A percentile compares a stretch with the other conserved stretches of the same genome.
phyloP scores from a whole-genome alignment of 208 protist species.

The Crithidia thermophila region DNA sequence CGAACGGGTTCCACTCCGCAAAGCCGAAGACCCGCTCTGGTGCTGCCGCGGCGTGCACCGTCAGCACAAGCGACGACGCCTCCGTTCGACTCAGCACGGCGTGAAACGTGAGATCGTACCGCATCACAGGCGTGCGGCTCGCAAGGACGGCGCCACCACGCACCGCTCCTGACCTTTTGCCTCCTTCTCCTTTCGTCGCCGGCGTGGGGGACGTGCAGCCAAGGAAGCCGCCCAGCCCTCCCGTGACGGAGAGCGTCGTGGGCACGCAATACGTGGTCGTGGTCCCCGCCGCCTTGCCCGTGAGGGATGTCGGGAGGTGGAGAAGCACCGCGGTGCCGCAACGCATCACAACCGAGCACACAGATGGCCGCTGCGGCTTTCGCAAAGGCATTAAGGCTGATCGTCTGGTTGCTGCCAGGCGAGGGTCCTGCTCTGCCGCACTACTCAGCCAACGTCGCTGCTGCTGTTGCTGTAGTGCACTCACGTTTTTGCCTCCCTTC shows the following conservation, averaged over 20 bases:
- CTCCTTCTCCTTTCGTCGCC: not conserved
- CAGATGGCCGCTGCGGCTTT: not conserved
- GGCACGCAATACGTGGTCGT: slow-evolving; percentile 5
- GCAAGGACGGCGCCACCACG: not conserved
- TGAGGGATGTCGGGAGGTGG: not conserved
- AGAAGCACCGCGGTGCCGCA: slow-evolving; percentile 36
- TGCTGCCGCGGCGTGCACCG: slow-evolving; percentile 37
- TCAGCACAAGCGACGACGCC: slow-evolving; percentile 46
- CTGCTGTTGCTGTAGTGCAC: not conserved
- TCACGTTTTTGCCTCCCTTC: not conserved
- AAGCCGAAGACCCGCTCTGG: slow-evolving; percentile 46
- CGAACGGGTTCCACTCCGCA: slow-evolving; percentile 41
- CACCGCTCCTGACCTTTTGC: no score
- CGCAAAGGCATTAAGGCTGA: no score
- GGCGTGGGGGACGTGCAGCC: not conserved
- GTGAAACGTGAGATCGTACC: slow-evolving; percentile 42
- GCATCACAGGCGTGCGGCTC: slow-evolving; percentile 37
- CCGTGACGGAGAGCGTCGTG: slow-evolving; percentile 27
- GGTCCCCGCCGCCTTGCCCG: not conserved
- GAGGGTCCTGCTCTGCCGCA: not conserved
- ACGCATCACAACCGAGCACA: slow-evolving; percentile 52
- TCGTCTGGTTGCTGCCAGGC: not conserved
- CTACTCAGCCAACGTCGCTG: not conserved
- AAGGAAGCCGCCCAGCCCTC: slow-evolving; percentile 17
- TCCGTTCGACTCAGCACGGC: slow-evolving; percentile 32